A percentile compares a stretch with the other conserved stretches of the same genome.
Evolutionary conservation across 495 filamentous ascomycete species (phyloP).

Genomic region (Chaetomium fimeti): DNA sequence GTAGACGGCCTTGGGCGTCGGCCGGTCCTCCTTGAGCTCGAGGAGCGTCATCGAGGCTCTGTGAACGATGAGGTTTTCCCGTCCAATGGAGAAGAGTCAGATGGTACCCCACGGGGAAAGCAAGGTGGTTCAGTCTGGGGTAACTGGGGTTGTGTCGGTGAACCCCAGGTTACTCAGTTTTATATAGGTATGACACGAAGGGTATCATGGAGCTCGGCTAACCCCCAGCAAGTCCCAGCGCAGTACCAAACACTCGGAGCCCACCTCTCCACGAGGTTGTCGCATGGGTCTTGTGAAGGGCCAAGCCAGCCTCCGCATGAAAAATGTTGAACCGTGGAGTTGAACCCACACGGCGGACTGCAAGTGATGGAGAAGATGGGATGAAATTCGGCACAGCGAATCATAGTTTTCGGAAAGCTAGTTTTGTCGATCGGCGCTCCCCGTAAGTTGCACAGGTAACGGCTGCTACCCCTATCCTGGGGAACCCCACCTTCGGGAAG

Average conservation of each 20-base stretch:
- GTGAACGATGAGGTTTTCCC: not conserved
- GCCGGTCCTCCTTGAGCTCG: conserved; percentile 61
- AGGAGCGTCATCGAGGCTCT: conserved; percentile 55
- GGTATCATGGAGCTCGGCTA: conserved; percentile 1
- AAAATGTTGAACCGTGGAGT: conserved; percentile 21
- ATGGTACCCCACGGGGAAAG: not conserved
- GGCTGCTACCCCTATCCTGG: conserved; percentile 9
- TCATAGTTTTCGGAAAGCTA: conserved; percentile 19
- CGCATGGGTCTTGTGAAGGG: conserved; percentile 14
- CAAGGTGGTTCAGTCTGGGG: conserved; percentile 16
- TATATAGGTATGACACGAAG: conserved; percentile 18
- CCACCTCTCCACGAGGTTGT: conserved; percentile 26
- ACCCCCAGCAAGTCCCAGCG: conserved; percentile 5
- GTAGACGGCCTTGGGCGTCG: conserved; percentile 65
- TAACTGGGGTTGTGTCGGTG: conserved; percentile 6
- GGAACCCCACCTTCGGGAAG: conserved; percentile 13
- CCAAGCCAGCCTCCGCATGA: conserved; percentile 20
- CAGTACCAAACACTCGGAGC: conserved; percentile 14
- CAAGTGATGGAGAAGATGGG: not conserved
- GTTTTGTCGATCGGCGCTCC: conserved; percentile 18
- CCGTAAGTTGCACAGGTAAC: conserved; percentile 12
- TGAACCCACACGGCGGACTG: not conserved
- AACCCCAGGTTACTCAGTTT: conserved; percentile 20
- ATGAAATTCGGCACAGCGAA: conserved; percentile 13
- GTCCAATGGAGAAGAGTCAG: conserved; percentile 1